phyloP scores from a whole-genome alignment of 164 flowering plant species.

The Aristolochia californica region DNA sequence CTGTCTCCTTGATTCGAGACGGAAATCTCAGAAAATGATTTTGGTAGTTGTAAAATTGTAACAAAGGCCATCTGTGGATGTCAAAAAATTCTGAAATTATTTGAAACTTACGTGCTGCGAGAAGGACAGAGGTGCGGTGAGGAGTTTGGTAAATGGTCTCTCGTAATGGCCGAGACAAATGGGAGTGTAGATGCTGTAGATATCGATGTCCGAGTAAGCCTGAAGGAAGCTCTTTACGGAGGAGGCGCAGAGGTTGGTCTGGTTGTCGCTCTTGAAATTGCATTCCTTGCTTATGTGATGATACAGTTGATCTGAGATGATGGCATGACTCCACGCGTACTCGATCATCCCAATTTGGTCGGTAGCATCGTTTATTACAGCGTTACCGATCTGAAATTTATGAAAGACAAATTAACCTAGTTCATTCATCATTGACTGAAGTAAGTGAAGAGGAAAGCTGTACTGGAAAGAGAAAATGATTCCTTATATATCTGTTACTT shows the following conservation, averaged over 20 bases:
- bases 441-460: neutral
- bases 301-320: constrained; percentile 49
- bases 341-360: constrained; percentile 42
- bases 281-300: constrained; percentile 28
- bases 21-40: too few relatives aligned
- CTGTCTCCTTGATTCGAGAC: neutral
- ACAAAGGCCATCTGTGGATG: too few relatives aligned
- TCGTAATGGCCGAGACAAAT: constrained; percentile 20
- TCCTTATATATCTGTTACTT: too few relatives aligned
- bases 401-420: neutral
- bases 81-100: neutral
- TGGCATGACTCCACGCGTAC: constrained; percentile 59
- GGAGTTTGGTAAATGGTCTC: constrained; percentile 8
- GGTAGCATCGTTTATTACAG: constrained; percentile 43
- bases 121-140: constrained; percentile 22
- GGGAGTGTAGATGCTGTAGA: constrained; percentile 55
- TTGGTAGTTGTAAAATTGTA: too few relatives aligned
- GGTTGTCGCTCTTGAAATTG: constrained; percentile 14
- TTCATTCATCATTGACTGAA: too few relatives aligned
- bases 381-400: constrained; percentile 44
- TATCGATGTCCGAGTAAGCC: constrained; percentile 39
- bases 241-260: constrained; percentile 12
- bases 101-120: constrained; percentile 21
- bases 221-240: constrained; percentile 16
- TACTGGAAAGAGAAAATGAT: neutral